A percentile compares a stretch with the other conserved stretches of the same genome.
These are phyloP conservation scores for Lycium ferocissimum DNA, from an alignment of 257 asterid species.

Conservation along the genomic window DNA sequence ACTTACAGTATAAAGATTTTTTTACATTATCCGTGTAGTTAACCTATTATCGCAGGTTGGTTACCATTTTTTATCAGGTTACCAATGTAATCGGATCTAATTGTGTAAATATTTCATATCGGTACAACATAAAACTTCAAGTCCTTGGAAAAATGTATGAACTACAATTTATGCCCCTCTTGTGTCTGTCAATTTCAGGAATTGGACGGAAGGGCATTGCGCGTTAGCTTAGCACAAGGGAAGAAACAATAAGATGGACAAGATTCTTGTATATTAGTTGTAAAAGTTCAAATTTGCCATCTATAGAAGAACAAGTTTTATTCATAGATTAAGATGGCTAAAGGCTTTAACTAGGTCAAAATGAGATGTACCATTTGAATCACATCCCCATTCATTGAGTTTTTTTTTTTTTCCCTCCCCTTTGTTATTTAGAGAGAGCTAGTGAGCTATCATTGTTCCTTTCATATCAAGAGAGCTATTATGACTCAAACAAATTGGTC, in stretches of 20 bases:
- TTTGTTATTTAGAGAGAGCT: neutral
- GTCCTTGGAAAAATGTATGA: neutral
- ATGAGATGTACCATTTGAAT: constrained; percentile 15
- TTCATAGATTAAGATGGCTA: constrained; percentile 24
- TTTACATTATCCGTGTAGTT: neutral
- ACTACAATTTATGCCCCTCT: neutral
- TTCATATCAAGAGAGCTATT: neutral
- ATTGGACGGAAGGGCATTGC: constrained; percentile 77
- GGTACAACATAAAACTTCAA: neutral
- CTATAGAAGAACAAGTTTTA: neutral
- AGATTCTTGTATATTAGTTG: constrained; percentile 29
- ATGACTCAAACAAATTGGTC: neutral
- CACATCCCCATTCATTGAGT: constrained; percentile 9
- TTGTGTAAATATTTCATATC: neutral
- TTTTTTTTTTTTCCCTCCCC: neutral
- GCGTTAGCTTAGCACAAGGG: constrained; percentile 81
- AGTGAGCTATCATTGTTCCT: neutral
- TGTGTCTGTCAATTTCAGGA: constrained; percentile 51
- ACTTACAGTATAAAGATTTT: neutral
- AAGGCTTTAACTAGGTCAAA: constrained; percentile 3
- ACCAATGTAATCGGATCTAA: neutral
- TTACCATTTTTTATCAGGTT: neutral
- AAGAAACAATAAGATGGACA: constrained; percentile 56
- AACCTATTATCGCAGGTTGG: neutral
- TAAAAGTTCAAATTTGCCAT: constrained; percentile 25